Conservation (phyloP, 495 filamentous ascomycete genomes). For the Penicillium malachiteum region DNA sequence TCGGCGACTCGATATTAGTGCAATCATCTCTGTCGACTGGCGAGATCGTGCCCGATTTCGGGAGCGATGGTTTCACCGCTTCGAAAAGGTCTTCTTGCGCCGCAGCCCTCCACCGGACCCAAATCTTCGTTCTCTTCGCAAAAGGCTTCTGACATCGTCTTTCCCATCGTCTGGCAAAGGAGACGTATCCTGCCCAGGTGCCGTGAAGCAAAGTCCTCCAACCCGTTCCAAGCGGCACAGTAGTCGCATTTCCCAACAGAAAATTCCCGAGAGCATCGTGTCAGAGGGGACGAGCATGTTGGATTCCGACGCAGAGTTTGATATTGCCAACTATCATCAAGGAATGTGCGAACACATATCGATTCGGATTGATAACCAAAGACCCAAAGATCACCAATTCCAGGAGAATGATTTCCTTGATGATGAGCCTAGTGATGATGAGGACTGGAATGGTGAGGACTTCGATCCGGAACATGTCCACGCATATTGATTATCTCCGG, state of each 20-base stretch:
- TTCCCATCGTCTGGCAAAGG: neutral
- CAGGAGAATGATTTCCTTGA: slow-evolving; percentile 81
- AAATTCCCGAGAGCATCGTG: slow-evolving; percentile 21
- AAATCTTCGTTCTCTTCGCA: slow-evolving; percentile 23
- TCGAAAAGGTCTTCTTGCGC: slow-evolving; percentile 65
- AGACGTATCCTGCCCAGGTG: slow-evolving; percentile 5
- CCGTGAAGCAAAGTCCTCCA: slow-evolving; percentile 11
- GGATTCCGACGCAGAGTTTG: neutral
- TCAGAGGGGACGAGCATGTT: neutral
- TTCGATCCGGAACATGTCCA: slow-evolving; percentile 23
- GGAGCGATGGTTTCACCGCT: slow-evolving; percentile 64
- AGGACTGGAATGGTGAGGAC: slow-evolving; percentile 69
- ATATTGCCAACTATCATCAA: slow-evolving; percentile 43
- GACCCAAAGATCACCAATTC: slow-evolving; percentile 69
- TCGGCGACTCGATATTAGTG: slow-evolving; percentile 64
- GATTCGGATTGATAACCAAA: slow-evolving; percentile 78
- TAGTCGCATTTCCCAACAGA: slow-evolving; percentile 36
- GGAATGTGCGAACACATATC: slow-evolving; percentile 80
- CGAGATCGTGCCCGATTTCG: slow-evolving; percentile 73
- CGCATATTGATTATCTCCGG: slow-evolving; percentile 24
- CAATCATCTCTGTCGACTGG: slow-evolving; percentile 73
- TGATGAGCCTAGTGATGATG: slow-evolving; percentile 65
- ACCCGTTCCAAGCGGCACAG: slow-evolving; percentile 43
- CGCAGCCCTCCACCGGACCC: slow-evolving; percentile 50
- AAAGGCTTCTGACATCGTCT: slow-evolving; percentile 3